These are phyloP conservation scores for Talaromyces wortmannii DNA, from an alignment of 495 filamentous ascomycete genomes.

Conservation along the genomic window DNA sequence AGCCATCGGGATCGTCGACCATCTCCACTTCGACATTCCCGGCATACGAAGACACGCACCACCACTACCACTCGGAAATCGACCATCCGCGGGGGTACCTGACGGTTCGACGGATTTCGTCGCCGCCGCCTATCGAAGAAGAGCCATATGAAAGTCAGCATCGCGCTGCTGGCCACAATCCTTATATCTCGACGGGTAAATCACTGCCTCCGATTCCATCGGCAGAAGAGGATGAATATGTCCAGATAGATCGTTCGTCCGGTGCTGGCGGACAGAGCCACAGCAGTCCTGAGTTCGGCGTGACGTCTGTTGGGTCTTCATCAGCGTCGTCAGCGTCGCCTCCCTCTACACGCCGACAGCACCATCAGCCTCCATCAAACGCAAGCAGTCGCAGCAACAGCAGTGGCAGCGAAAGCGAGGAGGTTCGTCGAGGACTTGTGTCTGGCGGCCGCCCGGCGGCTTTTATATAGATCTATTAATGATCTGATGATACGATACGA, in stretches of 20 bases:
- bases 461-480: constrained; percentile 17
- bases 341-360: background rate
- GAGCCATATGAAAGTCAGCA: background rate
- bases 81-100: constrained; percentile 1
- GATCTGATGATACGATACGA: background rate
- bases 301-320: constrained; percentile 13
- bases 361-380: background rate
- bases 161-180: background rate
- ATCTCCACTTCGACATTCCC: constrained; percentile 27
- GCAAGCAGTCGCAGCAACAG: constrained; percentile 11
- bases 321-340: constrained; percentile 4
- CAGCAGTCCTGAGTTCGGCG: constrained; percentile 12
- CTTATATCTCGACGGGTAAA: background rate
- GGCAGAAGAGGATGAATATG: background rate
- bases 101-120: constrained; percentile 1
- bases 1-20: constrained; percentile 18
- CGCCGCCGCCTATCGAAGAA: background rate
- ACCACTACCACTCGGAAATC: background rate
- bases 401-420: constrained; percentile 8
- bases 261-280: background rate
- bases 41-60: constrained; percentile 25
- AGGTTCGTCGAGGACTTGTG: background rate
- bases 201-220: background rate
- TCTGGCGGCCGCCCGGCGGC: constrained; percentile 1
- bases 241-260: background rate